Conservation (phyloP, 148 eudicot species). For the Chenopodium formosanum region DNA sequence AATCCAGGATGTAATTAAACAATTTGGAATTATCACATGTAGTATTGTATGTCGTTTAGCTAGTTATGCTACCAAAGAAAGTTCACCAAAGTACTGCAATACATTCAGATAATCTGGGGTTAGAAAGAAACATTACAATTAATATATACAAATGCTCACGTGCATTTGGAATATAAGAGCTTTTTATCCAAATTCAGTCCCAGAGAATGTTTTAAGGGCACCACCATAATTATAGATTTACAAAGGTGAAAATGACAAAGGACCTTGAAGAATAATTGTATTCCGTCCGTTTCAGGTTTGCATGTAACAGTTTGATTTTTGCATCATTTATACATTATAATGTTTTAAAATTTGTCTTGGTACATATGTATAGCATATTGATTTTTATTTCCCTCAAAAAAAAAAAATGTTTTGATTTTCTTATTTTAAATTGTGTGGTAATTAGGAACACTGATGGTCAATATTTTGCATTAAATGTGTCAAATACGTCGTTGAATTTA, state of each 20-base stretch:
- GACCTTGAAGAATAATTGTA: too few species aligned
- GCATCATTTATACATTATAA: too few species aligned
- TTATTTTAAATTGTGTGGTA: too few species aligned
- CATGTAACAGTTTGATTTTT: too few species aligned
- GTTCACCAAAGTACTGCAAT: not conserved
- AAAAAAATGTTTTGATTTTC: too few species aligned
- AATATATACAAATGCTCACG: not conserved
- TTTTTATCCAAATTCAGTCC: not conserved
- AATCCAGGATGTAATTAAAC: not conserved
- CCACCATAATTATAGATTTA: not conserved
- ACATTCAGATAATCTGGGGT: not conserved
- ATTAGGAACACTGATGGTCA: too few species aligned
- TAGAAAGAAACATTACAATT: not conserved
- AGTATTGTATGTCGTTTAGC: not conserved
- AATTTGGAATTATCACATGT: not conserved
- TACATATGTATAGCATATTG: too few species aligned
- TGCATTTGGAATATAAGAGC: not conserved
- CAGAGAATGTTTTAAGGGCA: not conserved
- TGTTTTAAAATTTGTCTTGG: too few species aligned
- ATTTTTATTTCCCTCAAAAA: too few species aligned
- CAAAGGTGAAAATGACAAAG: not conserved
- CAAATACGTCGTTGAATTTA: too few species aligned
- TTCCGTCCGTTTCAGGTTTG: too few species aligned
- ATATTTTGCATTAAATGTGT: too few species aligned
- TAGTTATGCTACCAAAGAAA: not conserved